Base-by-base conservation (phyloP, 2,329 filamentous ascomycete species). In the Neonectria neomacrospora region DNA sequence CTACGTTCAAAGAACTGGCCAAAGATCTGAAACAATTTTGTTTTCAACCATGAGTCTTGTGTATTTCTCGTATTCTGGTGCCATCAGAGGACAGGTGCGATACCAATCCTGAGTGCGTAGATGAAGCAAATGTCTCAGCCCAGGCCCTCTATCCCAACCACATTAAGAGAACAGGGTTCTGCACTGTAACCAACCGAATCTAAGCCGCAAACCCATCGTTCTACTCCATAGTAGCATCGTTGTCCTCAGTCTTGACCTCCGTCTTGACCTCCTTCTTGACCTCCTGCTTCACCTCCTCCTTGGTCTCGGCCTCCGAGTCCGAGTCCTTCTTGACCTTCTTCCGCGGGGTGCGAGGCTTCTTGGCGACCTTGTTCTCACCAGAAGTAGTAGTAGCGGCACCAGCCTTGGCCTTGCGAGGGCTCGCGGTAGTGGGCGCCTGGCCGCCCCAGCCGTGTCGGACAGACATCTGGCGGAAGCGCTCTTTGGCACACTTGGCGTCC, bases 391-490 rank as follows among this genome's bases (percentile, higher is more conserved):
- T 51, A 18, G 71, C 65, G 39, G 59, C 41, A 18, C 30, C 54
- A 5, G 60, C 66, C 61, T 67, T 69, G 23, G 63, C 26, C 71
- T 80, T 80, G 55, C 74, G 71, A 22, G 78, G 74, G 44, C 69
- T 73, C 1, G 23, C 26, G 9, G 55, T 26, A 11, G 58, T 53
- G 9, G 65, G 48, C 11, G 57, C 64, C 50, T 66, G 69, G 5
- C 71, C 73, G 41, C 76, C 75, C 80, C 80, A 82, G 56, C 74
- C 75, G 61, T 81, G 80, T 20, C 77, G 78, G 61, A 77, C 71
- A 14, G 77, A 77, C 71, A 82, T 78, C 57, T 79, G 74, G 8
- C 78, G 77, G 71, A 80, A 81, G 32, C 78, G 78, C 62, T 81
- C 77, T 55, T 78, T 79, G 62, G 80, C 80, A 61, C 79, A 81